Evolutionary conservation across 2,329 filamentous ascomycete species (phyloP).

Genomic region (Blastomyces emzantsi): DNA sequence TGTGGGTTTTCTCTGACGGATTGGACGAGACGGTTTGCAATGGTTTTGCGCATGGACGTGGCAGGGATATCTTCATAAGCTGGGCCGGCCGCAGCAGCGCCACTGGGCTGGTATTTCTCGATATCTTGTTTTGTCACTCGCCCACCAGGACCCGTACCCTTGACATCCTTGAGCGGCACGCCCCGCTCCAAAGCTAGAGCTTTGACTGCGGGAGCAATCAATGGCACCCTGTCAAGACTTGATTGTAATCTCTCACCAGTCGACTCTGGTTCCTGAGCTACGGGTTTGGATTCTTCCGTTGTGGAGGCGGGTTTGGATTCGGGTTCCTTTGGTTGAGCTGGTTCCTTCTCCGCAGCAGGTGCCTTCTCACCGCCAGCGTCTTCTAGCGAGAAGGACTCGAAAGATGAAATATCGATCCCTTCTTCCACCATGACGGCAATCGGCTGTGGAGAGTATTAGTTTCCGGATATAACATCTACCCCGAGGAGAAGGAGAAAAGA

Average conservation of each 20-base stretch:
- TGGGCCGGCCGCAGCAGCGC: conserved; percentile 48
- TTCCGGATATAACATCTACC: not conserved
- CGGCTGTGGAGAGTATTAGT: conserved; percentile 50
- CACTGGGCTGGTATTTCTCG: conserved; percentile 65
- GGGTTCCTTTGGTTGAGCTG: conserved; percentile 45
- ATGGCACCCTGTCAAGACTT: conserved; percentile 71
- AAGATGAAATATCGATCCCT: conserved; percentile 74
- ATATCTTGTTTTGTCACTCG: conserved; percentile 88
- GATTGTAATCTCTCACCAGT: conserved; percentile 72
- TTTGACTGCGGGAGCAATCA: conserved; percentile 63
- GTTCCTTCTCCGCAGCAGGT: conserved; percentile 53
- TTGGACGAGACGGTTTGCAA: conserved; percentile 80
- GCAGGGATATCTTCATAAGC: conserved; percentile 76
- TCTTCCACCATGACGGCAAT: conserved; percentile 95
- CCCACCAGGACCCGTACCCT: conserved; percentile 78
- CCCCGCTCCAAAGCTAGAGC: conserved; percentile 78
- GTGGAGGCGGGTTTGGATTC: conserved; percentile 47
- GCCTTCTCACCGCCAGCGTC: conserved; percentile 82
- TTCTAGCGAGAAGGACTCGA: conserved; percentile 76
- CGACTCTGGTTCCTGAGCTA: conserved; percentile 51
- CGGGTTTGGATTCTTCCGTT: conserved; percentile 46
- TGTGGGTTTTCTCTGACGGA: conserved; percentile 92
- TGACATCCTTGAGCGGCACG: conserved; percentile 64
- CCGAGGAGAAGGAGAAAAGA: not conserved
- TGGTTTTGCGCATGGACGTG: conserved; percentile 94